A percentile compares a stretch with the other conserved stretches of the same genome.
These are phyloP conservation scores for Pyrenophora graminea DNA, from an alignment of 2,329 filamentous ascomycete species.

Conservation along the genomic window DNA sequence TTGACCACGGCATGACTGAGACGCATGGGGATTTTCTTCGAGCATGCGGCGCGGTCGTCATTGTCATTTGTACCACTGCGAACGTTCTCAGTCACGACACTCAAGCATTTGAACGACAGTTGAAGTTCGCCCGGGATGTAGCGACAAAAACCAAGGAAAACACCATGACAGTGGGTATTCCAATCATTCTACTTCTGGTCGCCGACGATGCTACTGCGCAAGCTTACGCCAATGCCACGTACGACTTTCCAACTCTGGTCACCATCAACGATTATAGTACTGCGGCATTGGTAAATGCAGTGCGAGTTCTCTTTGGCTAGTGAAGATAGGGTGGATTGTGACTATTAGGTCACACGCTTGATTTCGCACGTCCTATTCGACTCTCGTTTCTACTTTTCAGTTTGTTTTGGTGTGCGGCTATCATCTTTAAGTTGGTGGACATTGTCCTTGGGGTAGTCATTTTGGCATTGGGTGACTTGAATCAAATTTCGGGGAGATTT, in stretches of 20 bases:
- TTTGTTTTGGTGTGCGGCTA: too few species aligned
- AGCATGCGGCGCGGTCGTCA: constrained; percentile 62
- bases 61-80: constrained; percentile 54
- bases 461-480: too few species aligned
- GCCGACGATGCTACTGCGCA: constrained; percentile 20
- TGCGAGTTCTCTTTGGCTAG: constrained; percentile 32
- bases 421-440: too few species aligned
- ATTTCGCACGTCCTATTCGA: too few species aligned
- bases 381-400: too few species aligned
- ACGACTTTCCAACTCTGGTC: constrained; percentile 35
- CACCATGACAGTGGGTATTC: constrained; percentile 22
- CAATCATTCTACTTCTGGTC: constrained; percentile 35
- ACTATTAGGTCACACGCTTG: too few species aligned
- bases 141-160: constrained; percentile 20
- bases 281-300: constrained; percentile 30
- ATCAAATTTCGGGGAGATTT: too few species aligned
- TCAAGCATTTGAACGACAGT: constrained; percentile 36
- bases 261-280: constrained; percentile 37
- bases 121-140: constrained; percentile 35
- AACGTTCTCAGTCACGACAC: constrained; percentile 30
- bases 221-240: constrained; percentile 26
- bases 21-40: constrained; percentile 67
- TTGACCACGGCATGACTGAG: constrained; percentile 65
- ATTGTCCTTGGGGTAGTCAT: too few species aligned
- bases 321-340: neutral